Evolutionary conservation across 2,329 filamentous ascomycete genomes (phyloP).

Genomic region (Fusarium heterosporum): DNA sequence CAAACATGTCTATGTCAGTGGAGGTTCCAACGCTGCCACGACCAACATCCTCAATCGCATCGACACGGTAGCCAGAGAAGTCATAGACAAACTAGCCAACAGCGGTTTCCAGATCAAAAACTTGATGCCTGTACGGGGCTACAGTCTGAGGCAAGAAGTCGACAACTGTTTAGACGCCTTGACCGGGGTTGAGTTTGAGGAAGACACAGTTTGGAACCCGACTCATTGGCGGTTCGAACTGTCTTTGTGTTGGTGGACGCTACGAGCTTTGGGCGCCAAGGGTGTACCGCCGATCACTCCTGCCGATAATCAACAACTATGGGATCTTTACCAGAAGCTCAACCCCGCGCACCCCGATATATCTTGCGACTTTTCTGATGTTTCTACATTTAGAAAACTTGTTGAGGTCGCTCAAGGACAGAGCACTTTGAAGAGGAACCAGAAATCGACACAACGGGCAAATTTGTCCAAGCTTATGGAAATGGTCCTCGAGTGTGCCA

Average conservation of each 20-base stretch:
- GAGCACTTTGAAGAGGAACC: too few relatives aligned
- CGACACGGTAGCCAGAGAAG: fast-evolving
- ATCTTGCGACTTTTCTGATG: too few relatives aligned
- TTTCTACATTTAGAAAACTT: too few relatives aligned
- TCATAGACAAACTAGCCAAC: fast-evolving
- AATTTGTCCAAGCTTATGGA: not conserved
- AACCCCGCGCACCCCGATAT: too few relatives aligned
- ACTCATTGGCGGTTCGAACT: not conserved
- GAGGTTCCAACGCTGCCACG: not conserved
- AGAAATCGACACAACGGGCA: fast-evolving
- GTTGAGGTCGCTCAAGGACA: not conserved
- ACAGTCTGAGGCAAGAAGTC: not conserved
- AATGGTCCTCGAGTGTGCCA: not conserved
- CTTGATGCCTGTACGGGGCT: conserved; percentile 6
- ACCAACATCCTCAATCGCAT: not conserved
- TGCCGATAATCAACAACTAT: not conserved
- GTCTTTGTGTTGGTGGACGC: conserved; percentile 21
- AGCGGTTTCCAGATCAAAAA: fast-evolving
- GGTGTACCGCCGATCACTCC: not conserved
- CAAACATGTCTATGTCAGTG: not conserved
- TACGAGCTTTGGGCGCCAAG: not conserved
- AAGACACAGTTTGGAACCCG: not conserved
- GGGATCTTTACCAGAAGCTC: not conserved
- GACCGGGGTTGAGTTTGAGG: fast-evolving
- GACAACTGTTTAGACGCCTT: not conserved